Evolutionary conservation across 805 yeast genomes (phyloP).

Genomic region (Cyberlindnera lachancei): DNA sequence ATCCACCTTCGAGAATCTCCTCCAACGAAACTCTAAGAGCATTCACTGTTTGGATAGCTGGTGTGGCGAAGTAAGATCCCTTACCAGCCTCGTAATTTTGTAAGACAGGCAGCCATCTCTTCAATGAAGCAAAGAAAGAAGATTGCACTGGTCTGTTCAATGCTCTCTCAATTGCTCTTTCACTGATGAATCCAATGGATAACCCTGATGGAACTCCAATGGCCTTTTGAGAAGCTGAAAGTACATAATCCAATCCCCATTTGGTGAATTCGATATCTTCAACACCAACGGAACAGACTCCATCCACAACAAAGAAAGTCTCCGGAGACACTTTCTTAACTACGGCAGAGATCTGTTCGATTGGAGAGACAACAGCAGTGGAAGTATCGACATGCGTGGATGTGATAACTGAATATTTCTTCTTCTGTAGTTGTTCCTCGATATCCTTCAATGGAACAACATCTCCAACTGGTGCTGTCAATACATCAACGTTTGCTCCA

Average conservation of each 20-base stretch:
- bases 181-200: constrained; percentile 67
- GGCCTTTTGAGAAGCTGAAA: constrained; percentile 94
- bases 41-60: constrained; percentile 82
- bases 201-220: constrained; percentile 93
- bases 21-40: constrained; percentile 72
- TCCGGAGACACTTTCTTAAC: constrained; percentile 67
- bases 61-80: constrained; percentile 92
- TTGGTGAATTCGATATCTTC: constrained; percentile 78
- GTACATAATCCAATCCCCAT: constrained; percentile 85
- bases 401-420: constrained; percentile 61
- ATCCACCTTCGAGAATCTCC: constrained; percentile 50
- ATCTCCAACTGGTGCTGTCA: constrained; percentile 70
- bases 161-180: constrained; percentile 63
- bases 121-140: constrained; percentile 58
- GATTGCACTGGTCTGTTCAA: constrained; percentile 37
- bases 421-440: constrained; percentile 43
- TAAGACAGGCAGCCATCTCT: constrained; percentile 87
- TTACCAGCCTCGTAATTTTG: constrained; percentile 73
- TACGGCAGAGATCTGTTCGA: constrained; percentile 52
- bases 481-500: constrained; percentile 66
- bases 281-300: constrained; percentile 90
- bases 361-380: constrained; percentile 81
- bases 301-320: constrained; percentile 81
- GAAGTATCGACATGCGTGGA: constrained; percentile 96
- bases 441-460: constrained; percentile 50